Percentiles rank a stretch among this genome's conserved stretches.
These are phyloP conservation scores for Crithidia bombi DNA, from an alignment of 208 protist species.

Conservation along the genomic window DNA sequence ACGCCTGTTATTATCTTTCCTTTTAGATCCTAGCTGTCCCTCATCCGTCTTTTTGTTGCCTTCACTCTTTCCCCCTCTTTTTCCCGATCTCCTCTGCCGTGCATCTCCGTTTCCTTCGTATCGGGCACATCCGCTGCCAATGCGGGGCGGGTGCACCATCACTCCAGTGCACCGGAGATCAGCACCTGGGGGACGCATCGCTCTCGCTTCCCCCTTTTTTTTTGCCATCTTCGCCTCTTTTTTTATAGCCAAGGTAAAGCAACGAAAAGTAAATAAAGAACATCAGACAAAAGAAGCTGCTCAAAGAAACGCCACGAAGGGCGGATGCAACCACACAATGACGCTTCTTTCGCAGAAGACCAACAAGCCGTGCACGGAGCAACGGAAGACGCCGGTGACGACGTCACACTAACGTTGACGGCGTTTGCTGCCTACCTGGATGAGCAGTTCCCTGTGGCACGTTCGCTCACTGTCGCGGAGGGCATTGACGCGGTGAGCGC, in stretches of 20 bases:
- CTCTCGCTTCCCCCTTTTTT: background rate
- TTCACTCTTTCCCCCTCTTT: too few relatives aligned
- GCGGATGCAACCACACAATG: background rate
- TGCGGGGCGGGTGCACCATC: too few relatives aligned
- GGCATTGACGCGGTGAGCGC: constrained; percentile 5
- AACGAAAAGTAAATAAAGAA: too few relatives aligned
- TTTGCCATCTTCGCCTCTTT: background rate
- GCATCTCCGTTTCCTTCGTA: too few relatives aligned
- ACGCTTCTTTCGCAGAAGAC: background rate
- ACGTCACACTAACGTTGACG: background rate
- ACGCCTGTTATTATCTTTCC: too few relatives aligned
- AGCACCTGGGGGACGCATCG: background rate
- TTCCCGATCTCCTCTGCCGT: too few relatives aligned
- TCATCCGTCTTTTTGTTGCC: too few relatives aligned
- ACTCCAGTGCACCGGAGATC: too few relatives aligned
- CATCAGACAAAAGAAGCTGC: too few relatives aligned
- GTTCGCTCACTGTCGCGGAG: background rate
- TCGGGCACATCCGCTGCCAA: too few relatives aligned
- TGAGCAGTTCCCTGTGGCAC: background rate
- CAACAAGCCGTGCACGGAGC: background rate
- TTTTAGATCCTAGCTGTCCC: too few relatives aligned
- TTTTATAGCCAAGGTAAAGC: too few relatives aligned
- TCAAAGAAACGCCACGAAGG: background rate
- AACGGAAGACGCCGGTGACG: background rate
- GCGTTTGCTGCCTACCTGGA: background rate